Percentiles rank a stretch among this genome's conserved stretches.
Evolutionary conservation across 495 filamentous ascomycete species (phyloP).

Genomic region (Gamarada debralockiae): DNA sequence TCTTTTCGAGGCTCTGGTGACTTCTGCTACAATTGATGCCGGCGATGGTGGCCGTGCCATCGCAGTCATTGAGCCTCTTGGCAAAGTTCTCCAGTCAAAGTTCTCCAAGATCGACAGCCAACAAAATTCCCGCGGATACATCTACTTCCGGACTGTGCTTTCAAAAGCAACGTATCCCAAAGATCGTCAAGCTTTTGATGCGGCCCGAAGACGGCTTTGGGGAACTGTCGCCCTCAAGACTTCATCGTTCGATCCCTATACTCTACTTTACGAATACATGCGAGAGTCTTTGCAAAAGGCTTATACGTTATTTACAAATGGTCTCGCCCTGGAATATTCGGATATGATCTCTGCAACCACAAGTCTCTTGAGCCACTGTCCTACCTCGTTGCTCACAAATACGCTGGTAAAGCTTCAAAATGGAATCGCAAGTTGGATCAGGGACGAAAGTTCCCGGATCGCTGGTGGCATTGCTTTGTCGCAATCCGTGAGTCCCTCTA

Average conservation of each 20-base stretch:
- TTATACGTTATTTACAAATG: slow-evolving; percentile 34
- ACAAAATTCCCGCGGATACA: background rate
- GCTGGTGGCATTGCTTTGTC: slow-evolving; percentile 12
- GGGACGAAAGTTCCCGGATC: slow-evolving; percentile 36
- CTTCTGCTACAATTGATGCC: slow-evolving; percentile 57
- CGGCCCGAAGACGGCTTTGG: slow-evolving; percentile 55
- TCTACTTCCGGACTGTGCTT: slow-evolving; percentile 15
- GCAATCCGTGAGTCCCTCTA: slow-evolving; percentile 15
- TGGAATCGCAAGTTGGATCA: slow-evolving; percentile 57
- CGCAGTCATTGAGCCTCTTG: slow-evolving; percentile 67
- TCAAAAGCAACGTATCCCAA: slow-evolving; percentile 31
- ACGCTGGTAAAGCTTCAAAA: slow-evolving; percentile 43
- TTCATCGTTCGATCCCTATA: slow-evolving; percentile 53
- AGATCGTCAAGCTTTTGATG: slow-evolving; percentile 54
- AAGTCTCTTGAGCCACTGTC: slow-evolving; percentile 16
- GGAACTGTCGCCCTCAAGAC: slow-evolving; percentile 43
- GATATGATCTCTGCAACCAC: slow-evolving; percentile 14
- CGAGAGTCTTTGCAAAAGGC: slow-evolving; percentile 37
- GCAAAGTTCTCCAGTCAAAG: slow-evolving; percentile 23
- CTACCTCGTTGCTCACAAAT: background rate
- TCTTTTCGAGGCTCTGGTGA: slow-evolving; percentile 54
- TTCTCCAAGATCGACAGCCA: background rate
- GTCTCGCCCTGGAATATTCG: slow-evolving; percentile 24
- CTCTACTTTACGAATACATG: slow-evolving; percentile 54
- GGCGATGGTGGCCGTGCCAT: slow-evolving; percentile 60